Percentiles rank a stretch among this genome's conserved stretches.
Conservation (phyloP, 495 filamentous ascomycete genomes). For the Annulohypoxylon maeteangense region DNA sequence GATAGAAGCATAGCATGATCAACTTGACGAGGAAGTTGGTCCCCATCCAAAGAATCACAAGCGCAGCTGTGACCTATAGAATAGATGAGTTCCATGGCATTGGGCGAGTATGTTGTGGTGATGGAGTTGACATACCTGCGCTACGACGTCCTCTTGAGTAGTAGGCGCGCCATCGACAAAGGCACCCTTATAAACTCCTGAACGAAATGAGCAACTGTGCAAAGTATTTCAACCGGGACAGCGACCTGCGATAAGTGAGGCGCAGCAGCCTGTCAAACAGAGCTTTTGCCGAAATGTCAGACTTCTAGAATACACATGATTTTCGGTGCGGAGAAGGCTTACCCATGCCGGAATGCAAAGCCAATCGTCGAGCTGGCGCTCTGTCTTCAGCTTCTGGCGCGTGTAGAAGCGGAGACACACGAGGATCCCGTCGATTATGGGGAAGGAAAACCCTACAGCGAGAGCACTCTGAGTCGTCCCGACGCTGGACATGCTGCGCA, state of each 20-base stretch:
- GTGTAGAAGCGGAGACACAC: background rate
- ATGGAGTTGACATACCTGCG: background rate
- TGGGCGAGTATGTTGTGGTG: background rate
- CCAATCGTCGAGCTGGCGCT: background rate
- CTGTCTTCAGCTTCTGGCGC: background rate
- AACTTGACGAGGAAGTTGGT: background rate
- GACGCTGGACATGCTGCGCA: background rate
- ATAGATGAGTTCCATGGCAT: background rate
- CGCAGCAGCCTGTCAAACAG: background rate
- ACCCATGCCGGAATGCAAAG: conserved; percentile 6
- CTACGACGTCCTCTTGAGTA: background rate
- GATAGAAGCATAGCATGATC: background rate
- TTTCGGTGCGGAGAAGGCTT: background rate
- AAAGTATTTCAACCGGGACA: background rate
- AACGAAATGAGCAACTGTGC: background rate
- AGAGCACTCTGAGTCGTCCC: background rate
- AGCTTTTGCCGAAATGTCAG: background rate
- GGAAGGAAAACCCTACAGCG: background rate
- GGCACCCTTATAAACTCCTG: background rate
- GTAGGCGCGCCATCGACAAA: background rate
- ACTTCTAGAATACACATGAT: background rate
- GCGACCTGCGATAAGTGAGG: background rate
- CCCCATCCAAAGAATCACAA: background rate
- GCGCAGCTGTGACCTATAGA: background rate
- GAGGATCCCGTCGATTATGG: background rate